Evolutionary conservation across 331 rosid species (phyloP).

Genomic region (Phaseolus coccineus): DNA sequence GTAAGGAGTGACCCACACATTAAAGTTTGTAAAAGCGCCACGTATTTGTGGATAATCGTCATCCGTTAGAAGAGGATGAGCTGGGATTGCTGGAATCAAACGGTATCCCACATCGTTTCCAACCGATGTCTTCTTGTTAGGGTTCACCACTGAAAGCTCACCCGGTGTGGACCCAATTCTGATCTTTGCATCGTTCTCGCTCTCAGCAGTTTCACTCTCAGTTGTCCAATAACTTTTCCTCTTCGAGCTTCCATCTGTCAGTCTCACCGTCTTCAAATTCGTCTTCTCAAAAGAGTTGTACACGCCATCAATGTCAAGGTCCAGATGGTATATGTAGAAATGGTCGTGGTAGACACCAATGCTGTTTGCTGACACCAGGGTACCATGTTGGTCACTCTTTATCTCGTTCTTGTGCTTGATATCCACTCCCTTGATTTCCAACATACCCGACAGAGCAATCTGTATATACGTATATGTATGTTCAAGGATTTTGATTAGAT

Average conservation of each 20-base stretch:
- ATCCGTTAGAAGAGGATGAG: constrained; percentile 47
- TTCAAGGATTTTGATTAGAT: too few species aligned
- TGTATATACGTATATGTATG: not conserved
- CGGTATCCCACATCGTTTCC: constrained; percentile 70
- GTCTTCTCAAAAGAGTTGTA: constrained; percentile 64
- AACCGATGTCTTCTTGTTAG: constrained; percentile 55
- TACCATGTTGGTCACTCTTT: constrained; percentile 60
- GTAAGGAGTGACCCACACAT: constrained; percentile 71
- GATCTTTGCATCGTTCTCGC: constrained; percentile 59
- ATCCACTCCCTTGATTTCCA: constrained; percentile 54
- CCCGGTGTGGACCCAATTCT: constrained; percentile 43
- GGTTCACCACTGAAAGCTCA: constrained; percentile 62
- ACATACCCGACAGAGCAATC: constrained; percentile 63
- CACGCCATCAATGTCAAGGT: constrained; percentile 71
- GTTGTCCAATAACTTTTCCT: constrained; percentile 76
- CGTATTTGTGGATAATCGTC: constrained; percentile 50
- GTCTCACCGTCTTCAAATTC: constrained; percentile 48
- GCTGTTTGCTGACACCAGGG: constrained; percentile 59
- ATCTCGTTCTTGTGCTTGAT: constrained; percentile 55
- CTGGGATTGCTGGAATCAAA: constrained; percentile 54
- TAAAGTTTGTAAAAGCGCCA: constrained; percentile 9
- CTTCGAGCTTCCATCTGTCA: constrained; percentile 47
- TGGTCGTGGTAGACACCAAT: constrained; percentile 73
- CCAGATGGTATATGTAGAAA: constrained; percentile 53
- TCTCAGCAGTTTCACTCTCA: constrained; percentile 50